These are phyloP conservation scores for Cryptococcus hybrid DNA, from an alignment of 1,284 basidiomycete species.

Conservation along the genomic window DNA sequence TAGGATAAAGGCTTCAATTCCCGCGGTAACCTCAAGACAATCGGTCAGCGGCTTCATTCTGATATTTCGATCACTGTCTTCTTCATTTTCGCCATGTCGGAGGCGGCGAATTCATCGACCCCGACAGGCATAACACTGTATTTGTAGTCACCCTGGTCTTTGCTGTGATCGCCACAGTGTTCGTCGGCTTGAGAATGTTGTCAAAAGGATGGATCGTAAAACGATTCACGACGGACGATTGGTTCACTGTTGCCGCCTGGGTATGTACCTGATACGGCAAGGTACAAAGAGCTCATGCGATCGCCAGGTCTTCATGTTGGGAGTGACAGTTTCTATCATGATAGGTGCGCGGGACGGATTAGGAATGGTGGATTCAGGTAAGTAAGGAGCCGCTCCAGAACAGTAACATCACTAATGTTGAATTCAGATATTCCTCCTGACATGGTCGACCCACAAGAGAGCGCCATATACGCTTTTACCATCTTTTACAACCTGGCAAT, in stretches of 20 bases:
- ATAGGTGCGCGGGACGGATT: constrained; percentile 36
- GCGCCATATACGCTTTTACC: constrained; percentile 42
- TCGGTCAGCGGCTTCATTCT: too few relatives aligned
- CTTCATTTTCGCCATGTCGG: too few relatives aligned
- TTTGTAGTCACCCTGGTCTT: constrained; percentile 38
- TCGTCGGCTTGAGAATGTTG: constrained; percentile 33
- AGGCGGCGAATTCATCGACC: too few relatives aligned
- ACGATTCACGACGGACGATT: constrained; percentile 39
- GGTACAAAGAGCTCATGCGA: constrained; percentile 3
- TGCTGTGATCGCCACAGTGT: constrained; percentile 37
- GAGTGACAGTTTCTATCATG: constrained; percentile 32
- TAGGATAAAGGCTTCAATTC: too few relatives aligned
- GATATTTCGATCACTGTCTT: too few relatives aligned
- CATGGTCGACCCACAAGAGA: constrained; percentile 25
- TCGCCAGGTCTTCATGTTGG: constrained; percentile 32
- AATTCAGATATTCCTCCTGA: constrained; percentile 19
- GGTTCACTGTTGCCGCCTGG: constrained; percentile 43
- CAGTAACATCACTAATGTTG: too few relatives aligned
- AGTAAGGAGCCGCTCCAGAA: constrained; percentile 7
- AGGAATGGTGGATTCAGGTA: constrained; percentile 36
- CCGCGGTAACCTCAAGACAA: too few relatives aligned
- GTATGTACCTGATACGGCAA: constrained; percentile 19
- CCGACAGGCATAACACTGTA: constrained; percentile 17
- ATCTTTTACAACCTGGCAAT: constrained; percentile 46
- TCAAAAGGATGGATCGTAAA: constrained; percentile 46